These are phyloP conservation scores for Exophiala viscosa DNA, from an alignment of 2,329 filamentous ascomycete species.

Conservation along the genomic window DNA sequence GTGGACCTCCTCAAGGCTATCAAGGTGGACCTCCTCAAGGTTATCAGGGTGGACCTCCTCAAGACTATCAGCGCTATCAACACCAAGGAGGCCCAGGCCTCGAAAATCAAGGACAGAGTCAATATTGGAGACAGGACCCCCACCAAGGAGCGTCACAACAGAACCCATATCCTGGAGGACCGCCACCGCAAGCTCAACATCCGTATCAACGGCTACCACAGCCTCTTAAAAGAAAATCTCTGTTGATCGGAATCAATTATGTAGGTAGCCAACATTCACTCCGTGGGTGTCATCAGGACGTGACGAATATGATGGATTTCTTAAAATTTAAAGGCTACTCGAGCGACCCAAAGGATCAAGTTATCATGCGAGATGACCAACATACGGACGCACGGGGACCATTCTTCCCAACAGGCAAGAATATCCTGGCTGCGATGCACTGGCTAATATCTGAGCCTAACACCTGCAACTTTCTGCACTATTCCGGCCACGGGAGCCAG, in stretches of 20 bases:
- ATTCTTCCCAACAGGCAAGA: slow-evolving; percentile 40
- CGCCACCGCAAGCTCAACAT: slow-evolving; percentile 2
- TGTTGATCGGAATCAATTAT: slow-evolving; percentile 53
- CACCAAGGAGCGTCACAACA: background rate
- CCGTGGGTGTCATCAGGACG: slow-evolving; percentile 47
- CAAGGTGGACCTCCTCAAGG: background rate
- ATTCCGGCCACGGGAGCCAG: slow-evolving; percentile 57
- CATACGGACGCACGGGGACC: slow-evolving; percentile 17
- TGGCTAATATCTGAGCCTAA: slow-evolving; percentile 48
- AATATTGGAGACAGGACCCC: background rate
- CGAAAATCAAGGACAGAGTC: background rate
- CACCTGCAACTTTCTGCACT: slow-evolving; percentile 48
- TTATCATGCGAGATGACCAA: slow-evolving; percentile 42
- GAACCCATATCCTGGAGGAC: background rate
- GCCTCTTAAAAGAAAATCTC: slow-evolving; percentile 33
- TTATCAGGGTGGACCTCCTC: background rate
- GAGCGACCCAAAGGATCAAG: slow-evolving; percentile 38
- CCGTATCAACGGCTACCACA: background rate
- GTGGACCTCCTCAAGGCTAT: slow-evolving; percentile 1
- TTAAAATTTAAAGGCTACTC: slow-evolving; percentile 40
- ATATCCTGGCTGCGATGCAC: slow-evolving; percentile 51
- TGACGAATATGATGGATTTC: slow-evolving; percentile 45
- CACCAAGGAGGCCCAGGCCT: background rate
- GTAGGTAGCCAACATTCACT: slow-evolving; percentile 40
- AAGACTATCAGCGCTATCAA: background rate